Evolutionary conservation across 2,329 filamentous ascomycete genomes (phyloP).

Genomic region (Dactylellina haptotyla): DNA sequence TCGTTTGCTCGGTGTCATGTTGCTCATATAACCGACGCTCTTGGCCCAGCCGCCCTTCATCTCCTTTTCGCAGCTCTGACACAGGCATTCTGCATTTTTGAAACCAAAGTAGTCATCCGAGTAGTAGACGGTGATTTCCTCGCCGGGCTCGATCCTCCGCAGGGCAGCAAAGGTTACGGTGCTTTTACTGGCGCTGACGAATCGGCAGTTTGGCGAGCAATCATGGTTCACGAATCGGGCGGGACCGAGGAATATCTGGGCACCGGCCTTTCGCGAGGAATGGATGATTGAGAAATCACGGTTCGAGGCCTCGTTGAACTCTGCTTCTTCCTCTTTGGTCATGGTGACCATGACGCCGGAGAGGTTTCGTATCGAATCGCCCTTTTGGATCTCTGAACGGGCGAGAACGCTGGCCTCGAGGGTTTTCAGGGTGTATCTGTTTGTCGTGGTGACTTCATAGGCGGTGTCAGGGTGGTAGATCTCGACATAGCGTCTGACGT

Average conservation of each 20-base stretch:
- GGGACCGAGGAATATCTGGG: constrained; percentile 91
- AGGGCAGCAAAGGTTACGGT: constrained; percentile 91
- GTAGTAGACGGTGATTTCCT: constrained; percentile 97
- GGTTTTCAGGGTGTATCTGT: constrained; percentile 89
- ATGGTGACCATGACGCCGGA: constrained; percentile 91
- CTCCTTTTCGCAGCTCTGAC: constrained; percentile 81
- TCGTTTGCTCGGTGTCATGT: constrained; percentile 35
- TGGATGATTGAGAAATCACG: constrained; percentile 98
- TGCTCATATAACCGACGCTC: constrained; percentile 49
- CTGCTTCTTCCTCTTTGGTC: constrained; percentile 87
- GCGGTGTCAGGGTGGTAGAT: constrained; percentile 94
- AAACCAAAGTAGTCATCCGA: constrained; percentile 96
- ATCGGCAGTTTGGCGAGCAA: constrained; percentile 87
- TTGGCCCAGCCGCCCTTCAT: constrained; percentile 82
- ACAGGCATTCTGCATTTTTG: constrained; percentile 94
- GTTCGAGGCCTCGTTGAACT: constrained; percentile 76
- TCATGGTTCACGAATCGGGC: constrained; percentile 98
- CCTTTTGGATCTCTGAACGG: constrained; percentile 78
- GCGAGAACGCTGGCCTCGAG: constrained; percentile 90
- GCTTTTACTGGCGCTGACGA: constrained; percentile 83
- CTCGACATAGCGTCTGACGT: constrained; percentile 88
- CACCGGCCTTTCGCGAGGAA: constrained; percentile 87
- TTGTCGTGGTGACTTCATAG: constrained; percentile 92
- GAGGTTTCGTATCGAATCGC: constrained; percentile 89
- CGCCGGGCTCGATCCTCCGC: constrained; percentile 81